Percentiles rank a stretch among this genome's conserved stretches.
Conservation (phyloP, 768 basidiomycete species). For the Agaricus blazei region DNA sequence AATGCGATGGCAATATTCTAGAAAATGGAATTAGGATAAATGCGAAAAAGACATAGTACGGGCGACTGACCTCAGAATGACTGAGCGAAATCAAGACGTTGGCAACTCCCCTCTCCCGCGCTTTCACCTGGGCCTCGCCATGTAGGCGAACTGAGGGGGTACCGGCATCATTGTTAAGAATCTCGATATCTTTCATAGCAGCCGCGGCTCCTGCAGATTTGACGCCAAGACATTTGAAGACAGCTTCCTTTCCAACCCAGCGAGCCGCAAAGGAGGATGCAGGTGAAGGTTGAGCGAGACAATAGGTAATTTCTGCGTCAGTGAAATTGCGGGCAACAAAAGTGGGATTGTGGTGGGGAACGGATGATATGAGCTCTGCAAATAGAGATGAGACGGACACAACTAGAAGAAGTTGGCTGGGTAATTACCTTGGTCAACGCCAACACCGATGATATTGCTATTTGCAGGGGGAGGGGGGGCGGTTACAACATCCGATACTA, state of each 20-base stretch:
- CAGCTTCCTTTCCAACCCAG: conserved; percentile 97
- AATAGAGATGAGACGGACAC: conserved; percentile 6
- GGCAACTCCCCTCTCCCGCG: conserved; percentile 65
- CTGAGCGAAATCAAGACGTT: conserved; percentile 81
- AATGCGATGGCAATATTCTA: conserved; percentile 86
- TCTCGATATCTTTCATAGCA: conserved; percentile 96
- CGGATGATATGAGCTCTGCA: conserved; percentile 84
- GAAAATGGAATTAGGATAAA: conserved; percentile 12
- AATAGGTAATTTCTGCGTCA: conserved; percentile 81
- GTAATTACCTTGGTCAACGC: conserved; percentile 80
- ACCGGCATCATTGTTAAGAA: conserved; percentile 74
- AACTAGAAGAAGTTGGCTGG: neutral
- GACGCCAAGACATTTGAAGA: conserved; percentile 93
- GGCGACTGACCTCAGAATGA: conserved; percentile 78
- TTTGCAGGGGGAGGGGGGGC: conserved; percentile 28
- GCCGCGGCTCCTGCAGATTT: conserved; percentile 90
- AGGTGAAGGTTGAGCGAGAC: conserved; percentile 79
- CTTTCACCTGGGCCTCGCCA: conserved; percentile 75
- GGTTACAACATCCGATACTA: conserved; percentile 51
- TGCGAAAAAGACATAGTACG: neutral
- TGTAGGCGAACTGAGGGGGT: conserved; percentile 73
- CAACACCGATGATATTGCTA: conserved; percentile 63
- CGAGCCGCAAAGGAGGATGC: conserved; percentile 91
- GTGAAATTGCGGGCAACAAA: conserved; percentile 95
- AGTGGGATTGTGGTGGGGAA: conserved; percentile 83